Evolutionary conservation across 257 asterid genomes (phyloP), one percentile per base, ranked within the genome.

Genomic region (Capsicum pubescens): DNA sequence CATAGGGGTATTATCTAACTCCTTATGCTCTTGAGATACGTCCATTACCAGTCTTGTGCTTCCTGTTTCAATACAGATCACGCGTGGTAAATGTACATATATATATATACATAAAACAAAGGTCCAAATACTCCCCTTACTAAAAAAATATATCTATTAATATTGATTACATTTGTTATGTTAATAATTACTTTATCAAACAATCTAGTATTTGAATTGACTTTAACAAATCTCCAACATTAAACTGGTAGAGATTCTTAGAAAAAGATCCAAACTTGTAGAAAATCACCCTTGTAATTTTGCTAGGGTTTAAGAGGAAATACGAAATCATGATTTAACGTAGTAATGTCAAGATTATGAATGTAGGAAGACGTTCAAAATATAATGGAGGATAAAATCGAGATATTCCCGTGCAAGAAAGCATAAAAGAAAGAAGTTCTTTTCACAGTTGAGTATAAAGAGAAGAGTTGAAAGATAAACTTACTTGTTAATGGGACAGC

Each of bases 401-500:
- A 46, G 52, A 46, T 46, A 46, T 6, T 42, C 46, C 46, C 46
- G 10, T 26, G 77, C 8, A 69, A 36, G n/a, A 21, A 9, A 19
- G 69, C 3, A 7, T 7, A 61, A 61, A 19, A 61, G 39, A 1
- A 32, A 21, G 15, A 39, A 39, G 44, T 39, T 39, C 0, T 39
- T 1, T 3, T 26, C 32, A 26, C 32, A 2, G 44, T 39, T 39
- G 3, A 39, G 5, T 39, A 26, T 39, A 61, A 15, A 0, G 12
- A 21, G 15, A 61, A 55, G 32, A 9, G 15, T 21, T 61, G 80
- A 71, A 71, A 71, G 6, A 57, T 80, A 9, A 81, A 76, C 54
- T 82, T 92, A 92, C 95, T 90, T 87, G 94, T 89, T 79, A 84
- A 3, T 85, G 97, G 93, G 82, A 86, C 84, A 52, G 93, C 91